Evolutionary conservation across 768 basidiomycete species (phyloP).

Genomic region (Boletus speciosus): DNA sequence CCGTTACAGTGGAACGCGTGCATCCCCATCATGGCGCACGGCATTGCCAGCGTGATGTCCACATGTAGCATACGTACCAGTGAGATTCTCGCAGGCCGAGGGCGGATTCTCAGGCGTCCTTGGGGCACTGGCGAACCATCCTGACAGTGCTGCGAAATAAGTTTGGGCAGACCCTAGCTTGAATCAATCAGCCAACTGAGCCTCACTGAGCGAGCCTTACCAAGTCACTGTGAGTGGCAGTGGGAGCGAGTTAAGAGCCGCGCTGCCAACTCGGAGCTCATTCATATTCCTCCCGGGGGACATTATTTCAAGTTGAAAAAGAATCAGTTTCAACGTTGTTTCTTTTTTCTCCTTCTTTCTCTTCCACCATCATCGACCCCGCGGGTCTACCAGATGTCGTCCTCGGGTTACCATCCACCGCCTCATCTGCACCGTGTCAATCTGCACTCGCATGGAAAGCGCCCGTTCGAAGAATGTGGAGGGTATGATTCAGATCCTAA

Average conservation of each 20-base stretch:
- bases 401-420: conserved; percentile 22
- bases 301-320: conserved; percentile 7
- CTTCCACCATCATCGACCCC: conserved; percentile 20
- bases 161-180: neutral
- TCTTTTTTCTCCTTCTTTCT: neutral
- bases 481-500: conserved; percentile 33
- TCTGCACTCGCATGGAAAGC: conserved; percentile 28
- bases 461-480: conserved; percentile 33
- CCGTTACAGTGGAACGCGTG: neutral
- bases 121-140: neutral
- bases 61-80: conserved; percentile 9
- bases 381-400: conserved; percentile 21
- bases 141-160: neutral
- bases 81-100: neutral
- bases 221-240: neutral
- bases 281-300: neutral
- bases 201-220: conserved; percentile 1
- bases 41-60: conserved; percentile 3
- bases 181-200: neutral
- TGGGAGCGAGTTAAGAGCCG: conserved; percentile 11
- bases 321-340: neutral
- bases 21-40: conserved; percentile 4
- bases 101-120: neutral
- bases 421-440: conserved; percentile 24
- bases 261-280: conserved; percentile 2